Conservation (phyloP, 331 rosid species). For the Spiraea crenata region DNA sequence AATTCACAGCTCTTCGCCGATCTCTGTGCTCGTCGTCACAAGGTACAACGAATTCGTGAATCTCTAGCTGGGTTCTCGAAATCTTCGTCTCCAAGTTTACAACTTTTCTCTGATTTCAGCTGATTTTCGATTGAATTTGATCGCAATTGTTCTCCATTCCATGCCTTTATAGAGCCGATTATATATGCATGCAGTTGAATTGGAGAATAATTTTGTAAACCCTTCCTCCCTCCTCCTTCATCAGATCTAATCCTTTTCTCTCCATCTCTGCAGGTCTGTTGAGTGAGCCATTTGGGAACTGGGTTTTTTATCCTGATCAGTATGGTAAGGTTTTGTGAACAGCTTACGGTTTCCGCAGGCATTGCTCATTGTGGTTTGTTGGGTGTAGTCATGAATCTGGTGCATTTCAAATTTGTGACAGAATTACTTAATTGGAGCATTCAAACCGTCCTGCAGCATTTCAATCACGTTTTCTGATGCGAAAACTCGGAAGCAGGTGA, state of each 20-base stretch:
- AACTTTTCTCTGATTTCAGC: conserved; percentile 3
- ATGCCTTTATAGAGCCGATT: too few relatives aligned
- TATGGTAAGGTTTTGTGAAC: conserved; percentile 33
- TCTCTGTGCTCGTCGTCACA: neutral
- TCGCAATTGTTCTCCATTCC: conserved; percentile 4
- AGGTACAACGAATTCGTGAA: neutral
- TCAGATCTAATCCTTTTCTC: too few relatives aligned
- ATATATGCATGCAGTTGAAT: too few relatives aligned
- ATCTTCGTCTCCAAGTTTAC: neutral
- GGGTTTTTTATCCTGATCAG: conserved; percentile 16
- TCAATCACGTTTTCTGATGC: conserved; percentile 72
- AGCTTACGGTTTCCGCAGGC: neutral
- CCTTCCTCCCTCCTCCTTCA: too few relatives aligned
- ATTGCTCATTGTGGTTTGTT: neutral
- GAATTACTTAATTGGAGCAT: conserved; percentile 92
- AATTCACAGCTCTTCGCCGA: conserved; percentile 7
- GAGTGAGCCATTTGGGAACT: conserved; percentile 11
- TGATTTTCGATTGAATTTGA: conserved; percentile 6
- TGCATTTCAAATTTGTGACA: conserved; percentile 9
- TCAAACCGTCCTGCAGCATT: conserved; percentile 87
- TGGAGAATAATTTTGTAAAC: too few relatives aligned
- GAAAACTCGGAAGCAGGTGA: conserved; percentile 87
- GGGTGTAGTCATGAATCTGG: neutral
- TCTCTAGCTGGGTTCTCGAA: neutral
- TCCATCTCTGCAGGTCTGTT: conserved; percentile 39